Percentiles rank a stretch among this genome's conserved stretches.
Conservation (phyloP, 768 basidiomycete genomes). For the Macrolepiota albuminosa region DNA sequence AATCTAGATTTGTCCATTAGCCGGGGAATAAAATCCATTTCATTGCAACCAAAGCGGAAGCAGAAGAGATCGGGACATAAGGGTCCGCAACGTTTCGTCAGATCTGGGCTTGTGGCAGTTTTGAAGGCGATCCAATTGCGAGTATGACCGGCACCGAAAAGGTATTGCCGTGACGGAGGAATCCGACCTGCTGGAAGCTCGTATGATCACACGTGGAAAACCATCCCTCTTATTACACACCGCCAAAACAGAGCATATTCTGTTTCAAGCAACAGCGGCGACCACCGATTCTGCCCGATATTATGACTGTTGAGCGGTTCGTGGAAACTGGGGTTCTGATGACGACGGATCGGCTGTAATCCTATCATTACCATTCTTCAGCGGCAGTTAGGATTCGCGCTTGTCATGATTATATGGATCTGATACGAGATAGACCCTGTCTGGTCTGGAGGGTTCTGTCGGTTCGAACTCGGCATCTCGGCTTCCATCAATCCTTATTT, state of each 20-base stretch:
- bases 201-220: slow-evolving; percentile 16
- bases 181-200: slow-evolving; percentile 11
- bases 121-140: slow-evolving; percentile 11
- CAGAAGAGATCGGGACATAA: slow-evolving; percentile 15
- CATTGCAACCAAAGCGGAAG: slow-evolving; percentile 15
- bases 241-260: slow-evolving; percentile 12
- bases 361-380: slow-evolving; percentile 10
- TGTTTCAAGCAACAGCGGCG: slow-evolving; percentile 15
- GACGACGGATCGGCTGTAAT: slow-evolving; percentile 13
- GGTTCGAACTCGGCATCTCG: slow-evolving; percentile 10
- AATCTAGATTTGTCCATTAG: slow-evolving; percentile 17
- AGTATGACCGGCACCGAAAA: slow-evolving; percentile 18
- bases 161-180: slow-evolving; percentile 15
- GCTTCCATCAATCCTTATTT: slow-evolving; percentile 4
- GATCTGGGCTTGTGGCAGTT: slow-evolving; percentile 10
- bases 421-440: slow-evolving; percentile 1
- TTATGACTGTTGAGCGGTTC: slow-evolving; percentile 13
- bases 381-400: slow-evolving; percentile 13
- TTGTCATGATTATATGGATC: slow-evolving; percentile 10
- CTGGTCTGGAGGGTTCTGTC: slow-evolving; percentile 12
- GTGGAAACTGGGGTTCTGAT: slow-evolving; percentile 19
- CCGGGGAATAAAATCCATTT: slow-evolving; percentile 14
- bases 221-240: slow-evolving; percentile 10
- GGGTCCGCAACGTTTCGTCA: slow-evolving; percentile 11
- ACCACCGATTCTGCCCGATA: slow-evolving; percentile 17